Conservation (phyloP, 257 asterid genomes). For the Coffea canephora region DNA sequence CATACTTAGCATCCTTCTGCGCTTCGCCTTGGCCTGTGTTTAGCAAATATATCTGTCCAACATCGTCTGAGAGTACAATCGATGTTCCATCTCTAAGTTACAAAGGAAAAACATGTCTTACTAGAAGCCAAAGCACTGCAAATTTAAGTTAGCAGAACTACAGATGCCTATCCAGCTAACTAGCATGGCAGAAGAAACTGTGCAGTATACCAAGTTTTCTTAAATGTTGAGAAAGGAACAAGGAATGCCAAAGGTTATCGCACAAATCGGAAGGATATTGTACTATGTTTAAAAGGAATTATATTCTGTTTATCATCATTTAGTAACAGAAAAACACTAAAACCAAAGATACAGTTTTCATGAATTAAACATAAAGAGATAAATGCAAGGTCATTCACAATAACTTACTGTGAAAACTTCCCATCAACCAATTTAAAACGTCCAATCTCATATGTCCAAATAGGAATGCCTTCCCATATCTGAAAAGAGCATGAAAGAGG, state of each 20-base stretch:
- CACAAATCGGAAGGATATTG: background rate
- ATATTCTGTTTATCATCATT: background rate
- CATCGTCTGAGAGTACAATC: slow-evolving; percentile 95
- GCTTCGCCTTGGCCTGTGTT: slow-evolving; percentile 98
- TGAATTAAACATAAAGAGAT: background rate
- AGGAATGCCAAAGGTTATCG: too few relatives aligned
- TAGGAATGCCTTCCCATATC: slow-evolving; percentile 98
- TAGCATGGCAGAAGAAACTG: background rate
- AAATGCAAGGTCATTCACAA: background rate
- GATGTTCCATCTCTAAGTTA: slow-evolving; percentile 74
- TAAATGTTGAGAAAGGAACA: too few relatives aligned
- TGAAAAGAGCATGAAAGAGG: slow-evolving; percentile 27
- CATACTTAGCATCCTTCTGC: slow-evolving; percentile 95
- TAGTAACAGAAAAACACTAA: background rate
- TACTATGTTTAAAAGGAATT: background rate
- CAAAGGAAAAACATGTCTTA: background rate
- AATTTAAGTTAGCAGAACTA: background rate
- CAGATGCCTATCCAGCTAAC: background rate
- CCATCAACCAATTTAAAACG: slow-evolving; percentile 97
- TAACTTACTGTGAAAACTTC: slow-evolving; percentile 90
- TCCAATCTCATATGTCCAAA: slow-evolving; percentile 72
- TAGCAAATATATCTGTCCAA: slow-evolving; percentile 89
- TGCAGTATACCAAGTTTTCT: too few relatives aligned
- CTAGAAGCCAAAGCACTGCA: background rate
- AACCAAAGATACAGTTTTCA: background rate